Evolutionary conservation across 176 grass and related monocot genomes (phyloP).

Genomic region (Lolium perenne): DNA sequence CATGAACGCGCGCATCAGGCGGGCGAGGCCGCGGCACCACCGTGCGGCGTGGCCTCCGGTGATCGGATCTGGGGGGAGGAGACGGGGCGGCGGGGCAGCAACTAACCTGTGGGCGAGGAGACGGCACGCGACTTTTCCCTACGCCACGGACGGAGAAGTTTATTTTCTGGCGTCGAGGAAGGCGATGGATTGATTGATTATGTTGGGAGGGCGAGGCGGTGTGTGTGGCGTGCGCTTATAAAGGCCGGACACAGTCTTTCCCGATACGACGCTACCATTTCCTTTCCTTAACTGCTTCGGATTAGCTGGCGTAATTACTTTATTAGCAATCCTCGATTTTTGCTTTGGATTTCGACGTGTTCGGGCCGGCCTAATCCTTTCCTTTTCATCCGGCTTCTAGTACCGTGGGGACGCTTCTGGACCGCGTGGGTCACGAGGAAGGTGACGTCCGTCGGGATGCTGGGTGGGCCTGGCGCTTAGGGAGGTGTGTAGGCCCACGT

Average conservation of each 20-base stretch:
- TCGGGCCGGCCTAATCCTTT: neutral
- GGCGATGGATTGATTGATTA: neutral
- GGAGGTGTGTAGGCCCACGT: too few species aligned
- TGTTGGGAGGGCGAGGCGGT: neutral
- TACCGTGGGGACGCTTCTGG: slow-evolving; percentile 31
- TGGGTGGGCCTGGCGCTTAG: neutral
- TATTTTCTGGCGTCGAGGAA: neutral
- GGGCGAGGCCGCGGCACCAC: too few species aligned
- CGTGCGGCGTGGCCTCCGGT: neutral
- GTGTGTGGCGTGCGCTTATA: slow-evolving; percentile 40
- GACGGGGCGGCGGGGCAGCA: slow-evolving; percentile 37
- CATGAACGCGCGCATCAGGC: neutral
- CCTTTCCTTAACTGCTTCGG: neutral
- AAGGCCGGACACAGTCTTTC: slow-evolving; percentile 17
- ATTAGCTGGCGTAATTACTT: neutral
- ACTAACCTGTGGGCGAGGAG: slow-evolving; percentile 65
- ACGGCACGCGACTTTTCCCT: slow-evolving; percentile 41
- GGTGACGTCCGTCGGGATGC: neutral
- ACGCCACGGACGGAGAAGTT: neutral
- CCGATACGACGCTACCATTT: slow-evolving; percentile 16
- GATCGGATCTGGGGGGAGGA: slow-evolving; percentile 40
- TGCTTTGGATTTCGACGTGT: neutral
- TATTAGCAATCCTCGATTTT: too few species aligned
- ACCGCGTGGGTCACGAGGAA: neutral
- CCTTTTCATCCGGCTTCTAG: neutral